A percentile compares a stretch with the other conserved stretches of the same genome.
Evolutionary conservation across 768 basidiomycete genomes (phyloP).

Genomic region (Xerocomellus dryophilus): DNA sequence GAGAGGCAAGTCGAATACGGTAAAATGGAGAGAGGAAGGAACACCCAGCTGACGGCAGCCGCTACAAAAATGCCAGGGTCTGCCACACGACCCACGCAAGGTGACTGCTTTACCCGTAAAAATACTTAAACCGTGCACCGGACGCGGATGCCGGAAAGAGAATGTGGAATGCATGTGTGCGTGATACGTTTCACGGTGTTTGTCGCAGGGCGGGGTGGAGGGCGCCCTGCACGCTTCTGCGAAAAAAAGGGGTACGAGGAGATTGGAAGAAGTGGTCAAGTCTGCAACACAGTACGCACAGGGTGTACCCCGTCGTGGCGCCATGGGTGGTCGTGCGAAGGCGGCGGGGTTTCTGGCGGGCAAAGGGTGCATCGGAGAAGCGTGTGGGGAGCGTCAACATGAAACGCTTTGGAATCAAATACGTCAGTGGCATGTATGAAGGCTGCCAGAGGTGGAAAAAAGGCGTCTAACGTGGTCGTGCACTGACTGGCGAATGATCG

Average conservation of each 20-base stretch:
- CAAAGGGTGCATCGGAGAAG: conserved; percentile 19
- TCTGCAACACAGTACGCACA: neutral
- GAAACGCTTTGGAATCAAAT: conserved; percentile 20
- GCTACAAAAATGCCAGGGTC: conserved; percentile 1
- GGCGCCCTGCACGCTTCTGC: neutral
- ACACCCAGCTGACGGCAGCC: conserved; percentile 13
- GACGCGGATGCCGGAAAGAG: neutral
- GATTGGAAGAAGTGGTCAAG: conserved; percentile 3
- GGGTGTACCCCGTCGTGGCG: neutral
- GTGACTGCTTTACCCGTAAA: conserved; percentile 1
- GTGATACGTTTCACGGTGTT: neutral
- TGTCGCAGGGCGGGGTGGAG: neutral
- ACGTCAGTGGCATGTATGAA: conserved; percentile 18
- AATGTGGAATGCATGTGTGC: neutral
- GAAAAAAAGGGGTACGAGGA: neutral
- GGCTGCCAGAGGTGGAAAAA: conserved; percentile 3
- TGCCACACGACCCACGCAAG: conserved; percentile 17
- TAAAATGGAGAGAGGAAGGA: conserved; percentile 9
- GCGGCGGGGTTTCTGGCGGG: conserved; percentile 12
- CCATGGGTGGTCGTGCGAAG: conserved; percentile 1
- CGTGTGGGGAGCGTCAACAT: conserved; percentile 25
- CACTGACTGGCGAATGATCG: conserved; percentile 10
- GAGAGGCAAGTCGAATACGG: conserved; percentile 10
- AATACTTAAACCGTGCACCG: conserved; percentile 1
- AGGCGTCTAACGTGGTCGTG: conserved; percentile 10